These are phyloP conservation scores for Kickxella alabastrina DNA, from an alignment of 192 early-diverging fungal genomes.

Conservation along the genomic window DNA sequence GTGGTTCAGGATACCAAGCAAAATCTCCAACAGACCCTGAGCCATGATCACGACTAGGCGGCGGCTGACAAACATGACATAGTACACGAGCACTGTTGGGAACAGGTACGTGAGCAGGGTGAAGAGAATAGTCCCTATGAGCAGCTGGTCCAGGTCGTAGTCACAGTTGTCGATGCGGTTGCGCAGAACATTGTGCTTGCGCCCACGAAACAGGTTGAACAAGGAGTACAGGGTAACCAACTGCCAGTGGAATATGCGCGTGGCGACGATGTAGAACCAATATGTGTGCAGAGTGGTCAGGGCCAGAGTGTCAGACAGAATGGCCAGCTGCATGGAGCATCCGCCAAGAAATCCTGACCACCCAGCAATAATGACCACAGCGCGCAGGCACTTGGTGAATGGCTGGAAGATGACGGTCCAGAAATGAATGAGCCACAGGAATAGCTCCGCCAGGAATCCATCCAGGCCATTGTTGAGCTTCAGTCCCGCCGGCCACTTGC, in stretches of 20 bases:
- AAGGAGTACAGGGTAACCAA: constrained; percentile 76
- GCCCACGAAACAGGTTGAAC: constrained; percentile 90
- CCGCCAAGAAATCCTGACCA: constrained; percentile 74
- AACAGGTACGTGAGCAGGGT: constrained; percentile 90
- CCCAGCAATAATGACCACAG: constrained; percentile 67
- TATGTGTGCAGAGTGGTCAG: constrained; percentile 89
- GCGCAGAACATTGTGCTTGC: constrained; percentile 71
- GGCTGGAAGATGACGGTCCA: constrained; percentile 73
- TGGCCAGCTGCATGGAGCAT: constrained; percentile 75
- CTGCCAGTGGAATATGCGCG: constrained; percentile 92
- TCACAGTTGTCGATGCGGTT: constrained; percentile 90
- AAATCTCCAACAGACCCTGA: constrained; percentile 78
- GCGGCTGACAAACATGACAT: constrained; percentile 81
- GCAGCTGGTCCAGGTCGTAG: constrained; percentile 91
- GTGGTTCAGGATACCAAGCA: constrained; percentile 89
- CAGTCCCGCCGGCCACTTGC: constrained; percentile 88
- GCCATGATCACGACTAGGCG: constrained; percentile 76
- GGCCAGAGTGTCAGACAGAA: constrained; percentile 79
- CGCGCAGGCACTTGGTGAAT: constrained; percentile 45
- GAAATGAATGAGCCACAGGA: constrained; percentile 77
- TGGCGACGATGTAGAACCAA: constrained; percentile 92
- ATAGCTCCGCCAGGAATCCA: constrained; percentile 85
- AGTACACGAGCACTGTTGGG: constrained; percentile 93
- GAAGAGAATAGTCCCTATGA: constrained; percentile 92
- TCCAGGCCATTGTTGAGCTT: constrained; percentile 93